Conservation (phyloP, 2,329 filamentous ascomycete genomes). For the Lachnellula suecica region DNA sequence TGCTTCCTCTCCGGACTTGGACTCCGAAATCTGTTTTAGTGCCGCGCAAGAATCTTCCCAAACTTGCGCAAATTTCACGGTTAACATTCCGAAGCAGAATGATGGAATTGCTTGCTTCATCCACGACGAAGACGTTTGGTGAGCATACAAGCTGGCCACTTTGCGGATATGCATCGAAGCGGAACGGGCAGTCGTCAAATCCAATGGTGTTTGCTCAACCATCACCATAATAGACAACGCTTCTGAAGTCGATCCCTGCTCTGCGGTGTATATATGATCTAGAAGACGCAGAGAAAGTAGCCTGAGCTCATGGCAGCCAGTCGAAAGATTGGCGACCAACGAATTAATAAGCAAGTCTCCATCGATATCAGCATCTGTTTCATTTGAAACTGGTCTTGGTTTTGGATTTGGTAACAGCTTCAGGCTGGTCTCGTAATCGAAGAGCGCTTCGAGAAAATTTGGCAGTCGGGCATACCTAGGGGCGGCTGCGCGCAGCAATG, state of each 20-base stretch:
- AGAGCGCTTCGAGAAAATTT: constrained; percentile 64
- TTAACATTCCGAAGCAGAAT: constrained; percentile 87
- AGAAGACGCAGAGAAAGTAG: constrained; percentile 73
- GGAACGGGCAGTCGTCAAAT: constrained; percentile 70
- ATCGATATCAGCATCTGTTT: constrained; percentile 44
- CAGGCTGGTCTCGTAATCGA: constrained; percentile 49
- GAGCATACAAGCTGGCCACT: constrained; percentile 49
- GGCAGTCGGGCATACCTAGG: constrained; percentile 63
- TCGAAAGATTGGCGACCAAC: constrained; percentile 72
- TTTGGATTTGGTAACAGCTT: constrained; percentile 18
- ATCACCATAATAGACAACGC: constrained; percentile 67
- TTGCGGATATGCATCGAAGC: constrained; percentile 86
- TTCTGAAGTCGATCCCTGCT: constrained; percentile 48
- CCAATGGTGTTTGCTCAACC: constrained; percentile 77
- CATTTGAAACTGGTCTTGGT: constrained; percentile 2
- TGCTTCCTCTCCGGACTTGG: constrained; percentile 68
- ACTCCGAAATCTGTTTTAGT: constrained; percentile 71
- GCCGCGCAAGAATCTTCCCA: constrained; percentile 83
- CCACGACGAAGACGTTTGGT: constrained; percentile 65
- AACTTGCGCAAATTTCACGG: constrained; percentile 77
- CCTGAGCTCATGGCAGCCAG: constrained; percentile 73
- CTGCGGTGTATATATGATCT: constrained; percentile 53
- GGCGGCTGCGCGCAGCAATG: constrained; percentile 64
- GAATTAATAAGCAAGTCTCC: constrained; percentile 62
- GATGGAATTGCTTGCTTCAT: constrained; percentile 71